Evolutionary conservation across 225 moss, liverwort and hornwort genomes (phyloP).

Genomic region (Physcomitrium patens): DNA sequence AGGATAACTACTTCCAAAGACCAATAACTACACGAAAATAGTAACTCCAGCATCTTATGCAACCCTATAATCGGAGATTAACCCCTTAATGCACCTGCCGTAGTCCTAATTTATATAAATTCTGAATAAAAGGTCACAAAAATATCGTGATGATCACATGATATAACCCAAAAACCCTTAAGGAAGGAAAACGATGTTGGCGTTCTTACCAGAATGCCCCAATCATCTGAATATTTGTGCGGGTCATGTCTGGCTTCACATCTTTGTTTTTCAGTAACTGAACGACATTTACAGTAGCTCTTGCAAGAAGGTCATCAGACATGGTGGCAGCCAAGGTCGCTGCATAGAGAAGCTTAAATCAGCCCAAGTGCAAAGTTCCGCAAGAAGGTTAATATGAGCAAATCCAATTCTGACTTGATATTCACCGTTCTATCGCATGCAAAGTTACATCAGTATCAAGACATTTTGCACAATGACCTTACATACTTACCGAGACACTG

Average conservation of each 20-base stretch:
- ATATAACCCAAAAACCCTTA: not conserved
- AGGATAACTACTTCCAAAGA: not conserved
- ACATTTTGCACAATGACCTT: not conserved
- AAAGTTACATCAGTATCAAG: not conserved
- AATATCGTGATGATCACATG: not conserved
- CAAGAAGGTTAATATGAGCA: not conserved
- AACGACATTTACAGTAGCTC: constrained; percentile 71
- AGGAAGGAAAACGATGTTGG: not conserved
- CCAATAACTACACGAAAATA: not conserved
- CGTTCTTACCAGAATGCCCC: constrained; percentile 69
- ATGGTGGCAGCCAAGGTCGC: constrained; percentile 76
- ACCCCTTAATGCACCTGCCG: not conserved
- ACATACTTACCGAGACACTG: constrained; percentile 67
- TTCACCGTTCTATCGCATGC: not conserved
- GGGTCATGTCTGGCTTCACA: constrained; percentile 73
- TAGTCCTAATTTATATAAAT: constrained; percentile 1
- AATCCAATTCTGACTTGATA: not conserved
- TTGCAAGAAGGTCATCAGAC: constrained; percentile 76
- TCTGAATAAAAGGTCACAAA: not conserved
- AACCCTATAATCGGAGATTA: not conserved
- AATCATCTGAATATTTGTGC: constrained; percentile 81
- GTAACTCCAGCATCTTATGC: not conserved
- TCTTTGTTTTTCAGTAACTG: constrained; percentile 78
- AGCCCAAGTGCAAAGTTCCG: not conserved
- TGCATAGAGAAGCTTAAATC: constrained; percentile 40